phyloP scores from a whole-genome alignment of 2,329 filamentous ascomycete genomes.

The Coniochaeta sp. region DNA sequence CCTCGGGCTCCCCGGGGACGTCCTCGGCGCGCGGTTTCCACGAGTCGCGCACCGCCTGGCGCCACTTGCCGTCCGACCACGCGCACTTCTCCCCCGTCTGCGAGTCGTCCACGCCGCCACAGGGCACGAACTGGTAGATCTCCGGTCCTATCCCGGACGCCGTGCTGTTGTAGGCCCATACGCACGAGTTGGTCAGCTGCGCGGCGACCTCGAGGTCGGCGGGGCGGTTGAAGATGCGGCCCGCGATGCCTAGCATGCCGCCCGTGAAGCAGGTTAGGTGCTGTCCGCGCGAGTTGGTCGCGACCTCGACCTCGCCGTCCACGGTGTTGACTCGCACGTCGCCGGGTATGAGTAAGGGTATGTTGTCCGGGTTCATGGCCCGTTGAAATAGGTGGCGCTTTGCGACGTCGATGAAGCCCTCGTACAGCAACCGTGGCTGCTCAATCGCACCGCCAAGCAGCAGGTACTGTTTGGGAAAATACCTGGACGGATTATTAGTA shows the following conservation, averaged over 20 bases:
- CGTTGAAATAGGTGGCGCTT: conserved; percentile 34
- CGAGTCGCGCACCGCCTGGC: conserved; percentile 11
- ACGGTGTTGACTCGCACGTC: conserved; percentile 25
- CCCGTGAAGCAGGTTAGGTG: conserved; percentile 59
- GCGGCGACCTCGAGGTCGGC: conserved; percentile 49
- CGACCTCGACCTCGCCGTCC: conserved; percentile 12
- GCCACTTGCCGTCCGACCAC: conserved; percentile 18
- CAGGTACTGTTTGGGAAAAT: conserved; percentile 49
- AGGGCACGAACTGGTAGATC: conserved; percentile 40
- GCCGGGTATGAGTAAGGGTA: conserved; percentile 41
- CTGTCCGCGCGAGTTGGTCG: conserved; percentile 29
- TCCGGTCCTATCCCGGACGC: conserved; percentile 57
- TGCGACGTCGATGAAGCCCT: conserved; percentile 20
- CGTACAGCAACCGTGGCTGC: conserved; percentile 21
- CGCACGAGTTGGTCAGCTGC: conserved; percentile 55
- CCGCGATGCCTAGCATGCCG: conserved; percentile 58
- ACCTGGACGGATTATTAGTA: conserved; percentile 20
- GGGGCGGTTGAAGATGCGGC: conserved; percentile 49
- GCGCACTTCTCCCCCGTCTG: conserved; percentile 15
- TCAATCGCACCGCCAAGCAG: conserved; percentile 5
- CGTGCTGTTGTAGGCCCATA: conserved; percentile 55
- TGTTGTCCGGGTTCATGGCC: conserved; percentile 23
- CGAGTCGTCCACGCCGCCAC: conserved; percentile 16
- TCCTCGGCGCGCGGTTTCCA: conserved; percentile 4
- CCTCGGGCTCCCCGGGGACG: background rate